These are phyloP conservation scores for Aechmea fasciata DNA, from an alignment of 176 grass and related monocot species.

Conservation along the genomic window DNA sequence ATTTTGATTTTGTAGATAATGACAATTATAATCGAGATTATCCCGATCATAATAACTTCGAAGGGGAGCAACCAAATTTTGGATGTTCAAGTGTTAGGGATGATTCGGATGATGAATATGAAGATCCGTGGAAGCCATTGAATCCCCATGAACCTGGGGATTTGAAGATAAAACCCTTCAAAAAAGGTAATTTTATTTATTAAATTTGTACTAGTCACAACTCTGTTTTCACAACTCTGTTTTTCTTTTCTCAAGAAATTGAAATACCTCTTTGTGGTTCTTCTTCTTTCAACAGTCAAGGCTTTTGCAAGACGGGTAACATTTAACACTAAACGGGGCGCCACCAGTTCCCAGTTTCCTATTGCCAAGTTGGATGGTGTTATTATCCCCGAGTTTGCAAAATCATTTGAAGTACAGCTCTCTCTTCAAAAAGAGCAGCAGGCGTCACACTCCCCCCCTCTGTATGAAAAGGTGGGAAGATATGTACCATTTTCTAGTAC, in stretches of 20 bases:
- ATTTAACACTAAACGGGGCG: constrained; percentile 31
- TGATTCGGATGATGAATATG: constrained; percentile 56
- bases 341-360: constrained; percentile 52
- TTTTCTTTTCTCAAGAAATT: constrained; percentile 16
- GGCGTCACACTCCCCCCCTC: constrained; percentile 42
- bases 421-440: constrained; percentile 40
- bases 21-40: constrained; percentile 17
- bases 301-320: constrained; percentile 33
- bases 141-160: constrained; percentile 83
- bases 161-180: constrained; percentile 74
- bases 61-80: constrained; percentile 40
- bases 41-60: constrained; percentile 23
- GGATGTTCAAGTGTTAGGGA: constrained; percentile 31
- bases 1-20: constrained; percentile 22
- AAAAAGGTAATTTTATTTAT: constrained; percentile 40
- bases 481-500: constrained; percentile 5
- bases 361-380: constrained; percentile 63
- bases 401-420: constrained; percentile 42
- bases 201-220: constrained; percentile 8
- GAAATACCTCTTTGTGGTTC: constrained; percentile 18
- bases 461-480: constrained; percentile 59
- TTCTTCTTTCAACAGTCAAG: constrained; percentile 51
- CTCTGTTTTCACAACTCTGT: constrained; percentile 9
- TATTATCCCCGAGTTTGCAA: constrained; percentile 31
- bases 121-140: constrained; percentile 69